These are phyloP conservation scores for Sutorius eximius DNA, from an alignment of 1,284 basidiomycete species.

Conservation along the genomic window DNA sequence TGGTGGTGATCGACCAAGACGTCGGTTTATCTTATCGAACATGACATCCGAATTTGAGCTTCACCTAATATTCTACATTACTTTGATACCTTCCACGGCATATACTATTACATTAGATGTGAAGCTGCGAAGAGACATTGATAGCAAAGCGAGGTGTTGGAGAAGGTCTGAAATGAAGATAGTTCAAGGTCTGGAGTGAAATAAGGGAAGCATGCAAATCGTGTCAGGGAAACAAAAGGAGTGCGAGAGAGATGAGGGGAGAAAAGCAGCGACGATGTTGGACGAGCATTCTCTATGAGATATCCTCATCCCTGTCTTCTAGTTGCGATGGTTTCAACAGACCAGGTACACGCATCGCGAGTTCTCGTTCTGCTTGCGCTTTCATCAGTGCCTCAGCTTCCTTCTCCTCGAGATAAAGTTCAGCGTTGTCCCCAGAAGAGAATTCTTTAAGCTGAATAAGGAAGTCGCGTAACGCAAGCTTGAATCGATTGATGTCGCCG, in stretches of 20 bases:
- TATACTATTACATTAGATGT: slow-evolving; percentile 42
- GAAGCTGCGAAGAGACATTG: slow-evolving; percentile 31
- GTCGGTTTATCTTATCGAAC: slow-evolving; percentile 15
- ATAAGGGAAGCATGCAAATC: slow-evolving; percentile 23
- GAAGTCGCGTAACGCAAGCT: slow-evolving; percentile 91
- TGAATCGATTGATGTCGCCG: slow-evolving; percentile 91
- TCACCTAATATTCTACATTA: slow-evolving; percentile 32
- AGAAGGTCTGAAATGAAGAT: slow-evolving; percentile 27
- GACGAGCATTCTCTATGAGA: slow-evolving; percentile 43
- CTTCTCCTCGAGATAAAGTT: slow-evolving; percentile 94
- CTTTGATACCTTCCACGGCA: slow-evolving; percentile 29
- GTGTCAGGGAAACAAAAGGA: slow-evolving; percentile 18
- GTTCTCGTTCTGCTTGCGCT: slow-evolving; percentile 79
- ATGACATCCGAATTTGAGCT: slow-evolving; percentile 2
- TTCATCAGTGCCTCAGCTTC: slow-evolving; percentile 76
- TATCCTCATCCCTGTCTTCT: slow-evolving; percentile 89
- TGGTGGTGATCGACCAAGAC: slow-evolving; percentile 24
- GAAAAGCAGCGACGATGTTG: not conserved
- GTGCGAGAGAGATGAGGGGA: slow-evolving; percentile 4
- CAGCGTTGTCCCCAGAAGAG: slow-evolving; percentile 70
- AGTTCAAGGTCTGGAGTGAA: slow-evolving; percentile 27
- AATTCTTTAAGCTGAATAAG: slow-evolving; percentile 93
- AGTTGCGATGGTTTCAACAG: slow-evolving; percentile 96
- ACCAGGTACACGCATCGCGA: slow-evolving; percentile 94
- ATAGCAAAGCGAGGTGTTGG: slow-evolving; percentile 33